A percentile compares a stretch with the other conserved stretches of the same genome.
Conservation (phyloP, 2,329 filamentous ascomycete genomes). For the Ustilaginoidea virens region DNA sequence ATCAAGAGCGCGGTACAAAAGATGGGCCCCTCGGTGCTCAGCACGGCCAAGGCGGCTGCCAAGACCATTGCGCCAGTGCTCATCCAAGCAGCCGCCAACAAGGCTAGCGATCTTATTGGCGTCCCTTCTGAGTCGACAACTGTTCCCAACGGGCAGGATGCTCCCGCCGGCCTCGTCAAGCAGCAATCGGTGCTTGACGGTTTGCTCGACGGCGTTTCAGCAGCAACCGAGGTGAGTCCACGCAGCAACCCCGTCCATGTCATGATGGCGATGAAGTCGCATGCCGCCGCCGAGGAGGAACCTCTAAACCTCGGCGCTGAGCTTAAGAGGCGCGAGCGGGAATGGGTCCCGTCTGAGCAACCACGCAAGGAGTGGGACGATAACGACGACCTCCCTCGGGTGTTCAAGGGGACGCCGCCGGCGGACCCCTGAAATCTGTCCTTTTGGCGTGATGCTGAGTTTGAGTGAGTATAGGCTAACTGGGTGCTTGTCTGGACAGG, state of each 20-base stretch:
- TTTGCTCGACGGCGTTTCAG: not conserved
- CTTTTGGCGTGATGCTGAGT: no score
- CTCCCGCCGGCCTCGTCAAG: not conserved
- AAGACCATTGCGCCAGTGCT: not conserved
- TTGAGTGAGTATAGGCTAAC: not conserved
- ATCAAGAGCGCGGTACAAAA: constrained; percentile 3
- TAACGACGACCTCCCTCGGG: not conserved
- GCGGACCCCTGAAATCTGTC: not conserved
- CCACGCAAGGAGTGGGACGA: not conserved
- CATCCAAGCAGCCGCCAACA: not conserved
- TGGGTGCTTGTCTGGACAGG: not conserved
- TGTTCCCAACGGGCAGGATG: no score
- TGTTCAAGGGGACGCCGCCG: not conserved
- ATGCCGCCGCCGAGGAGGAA: no score
- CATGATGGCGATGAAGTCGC: no score
- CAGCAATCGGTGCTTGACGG: not conserved
- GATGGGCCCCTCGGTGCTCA: not conserved
- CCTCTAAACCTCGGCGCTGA: not conserved
- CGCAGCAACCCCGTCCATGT: not conserved
- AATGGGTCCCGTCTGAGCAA: not conserved
- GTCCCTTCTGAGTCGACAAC: not conserved
- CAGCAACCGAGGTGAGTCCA: not conserved
- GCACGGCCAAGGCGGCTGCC: not conserved
- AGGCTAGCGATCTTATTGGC: not conserved
- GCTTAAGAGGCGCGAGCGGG: not conserved